phyloP scores from a whole-genome alignment of 2,329 filamentous ascomycete genomes.

The Cytospora piceicola region DNA sequence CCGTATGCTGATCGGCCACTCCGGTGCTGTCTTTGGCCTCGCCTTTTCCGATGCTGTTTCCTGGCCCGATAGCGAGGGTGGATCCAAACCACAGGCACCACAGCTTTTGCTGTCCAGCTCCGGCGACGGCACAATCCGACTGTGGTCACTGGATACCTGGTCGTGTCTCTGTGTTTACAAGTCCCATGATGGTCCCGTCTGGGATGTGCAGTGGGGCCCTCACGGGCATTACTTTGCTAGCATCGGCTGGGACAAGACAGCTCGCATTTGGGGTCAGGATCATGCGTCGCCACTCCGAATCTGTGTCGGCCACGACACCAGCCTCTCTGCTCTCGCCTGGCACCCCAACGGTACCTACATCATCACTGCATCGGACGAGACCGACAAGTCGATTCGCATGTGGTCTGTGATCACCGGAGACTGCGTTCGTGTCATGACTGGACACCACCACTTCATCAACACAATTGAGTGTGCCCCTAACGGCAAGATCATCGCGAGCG shows the following conservation, averaged over 20 bases:
- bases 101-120: constrained; percentile 86
- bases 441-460: constrained; percentile 86
- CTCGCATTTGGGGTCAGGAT: constrained; percentile 89
- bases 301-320: constrained; percentile 89
- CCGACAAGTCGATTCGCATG: constrained; percentile 92
- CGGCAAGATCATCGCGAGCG: constrained; percentile 88
- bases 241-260: constrained; percentile 85
- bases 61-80: constrained; percentile 47
- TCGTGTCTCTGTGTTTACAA: constrained; percentile 93
- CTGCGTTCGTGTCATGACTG: constrained; percentile 88
- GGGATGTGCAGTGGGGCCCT: constrained; percentile 86
- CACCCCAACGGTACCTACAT: constrained; percentile 93
- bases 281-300: constrained; percentile 87
- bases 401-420: constrained; percentile 90
- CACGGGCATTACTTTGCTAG: constrained; percentile 95
- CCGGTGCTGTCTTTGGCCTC: constrained; percentile 85
- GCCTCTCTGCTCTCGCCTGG: constrained; percentile 90
- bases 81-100: constrained; percentile 50
- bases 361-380: constrained; percentile 86
- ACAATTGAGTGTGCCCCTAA: constrained; percentile 84
- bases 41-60: constrained; percentile 80
- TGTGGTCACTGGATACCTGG: constrained; percentile 94
- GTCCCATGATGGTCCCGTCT: constrained; percentile 86
- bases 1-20: constrained; percentile 83
- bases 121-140: constrained; percentile 82